phyloP scores from a whole-genome alignment of 1,139 yeast species.

The Yamadazyma conglobata region DNA sequence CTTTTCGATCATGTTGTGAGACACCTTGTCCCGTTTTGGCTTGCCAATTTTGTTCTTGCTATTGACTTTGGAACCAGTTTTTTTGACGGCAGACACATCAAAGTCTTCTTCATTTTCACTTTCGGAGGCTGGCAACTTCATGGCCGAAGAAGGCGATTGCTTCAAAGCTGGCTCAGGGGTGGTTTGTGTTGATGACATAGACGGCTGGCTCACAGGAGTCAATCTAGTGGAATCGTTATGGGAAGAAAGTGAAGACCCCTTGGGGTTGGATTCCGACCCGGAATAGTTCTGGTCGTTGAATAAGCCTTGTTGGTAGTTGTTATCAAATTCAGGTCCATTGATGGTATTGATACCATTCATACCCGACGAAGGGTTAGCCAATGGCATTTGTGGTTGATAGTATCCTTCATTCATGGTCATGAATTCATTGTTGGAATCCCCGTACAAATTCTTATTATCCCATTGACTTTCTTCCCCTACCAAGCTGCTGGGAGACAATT shows the following conservation, averaged over 20 bases:
- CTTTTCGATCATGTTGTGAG: slow-evolving; percentile 81
- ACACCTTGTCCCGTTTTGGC: slow-evolving; percentile 49
- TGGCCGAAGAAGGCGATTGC: slow-evolving; percentile 1
- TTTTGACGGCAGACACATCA: too few relatives aligned
- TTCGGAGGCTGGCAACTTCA: slow-evolving; percentile 2
- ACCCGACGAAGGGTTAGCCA: too few relatives aligned
- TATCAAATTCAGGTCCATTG: slow-evolving; percentile 2
- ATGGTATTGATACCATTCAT: too few relatives aligned
- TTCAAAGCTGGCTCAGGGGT: slow-evolving; percentile 32
- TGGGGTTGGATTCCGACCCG: slow-evolving; percentile 3
- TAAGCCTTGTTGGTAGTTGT: slow-evolving; percentile 3
- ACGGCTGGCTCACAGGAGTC: slow-evolving; percentile 27
- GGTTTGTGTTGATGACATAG: slow-evolving; percentile 29
- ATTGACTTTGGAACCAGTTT: slow-evolving; percentile 5
- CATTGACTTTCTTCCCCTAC: too few relatives aligned
- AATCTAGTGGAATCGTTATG: slow-evolving; percentile 14
- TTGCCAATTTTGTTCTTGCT: slow-evolving; percentile 25
- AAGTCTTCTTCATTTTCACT: slow-evolving; percentile 9
- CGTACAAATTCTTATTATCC: too few relatives aligned
- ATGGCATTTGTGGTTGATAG: too few relatives aligned
- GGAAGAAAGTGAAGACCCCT: slow-evolving; percentile 3
- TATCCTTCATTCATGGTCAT: too few relatives aligned
- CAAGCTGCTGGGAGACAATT: slow-evolving; percentile 8
- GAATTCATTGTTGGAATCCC: too few relatives aligned
- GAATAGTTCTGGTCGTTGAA: slow-evolving; percentile 4